Percentiles rank a stretch among this genome's conserved stretches.
Evolutionary conservation across 345 rosid species (phyloP).

Genomic region (Arabidopsis arenosa): DNA sequence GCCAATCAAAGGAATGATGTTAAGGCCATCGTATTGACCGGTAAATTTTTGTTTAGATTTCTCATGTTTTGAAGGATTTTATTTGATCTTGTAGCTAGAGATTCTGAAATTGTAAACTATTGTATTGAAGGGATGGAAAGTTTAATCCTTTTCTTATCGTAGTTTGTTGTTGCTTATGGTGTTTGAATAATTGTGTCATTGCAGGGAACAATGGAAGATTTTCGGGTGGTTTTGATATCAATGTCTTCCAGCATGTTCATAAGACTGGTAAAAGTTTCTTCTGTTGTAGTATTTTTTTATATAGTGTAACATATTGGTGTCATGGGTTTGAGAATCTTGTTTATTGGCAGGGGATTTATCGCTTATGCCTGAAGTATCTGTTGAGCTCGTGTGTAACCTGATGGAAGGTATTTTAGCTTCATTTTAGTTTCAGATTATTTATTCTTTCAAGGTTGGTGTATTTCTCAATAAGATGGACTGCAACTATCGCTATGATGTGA

Average conservation of each 20-base stretch:
- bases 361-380: conserved; percentile 78
- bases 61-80: background rate
- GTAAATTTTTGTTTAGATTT: conserved; percentile 43
- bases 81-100: conserved; percentile 2
- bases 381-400: conserved; percentile 70
- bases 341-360: conserved; percentile 73
- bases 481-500: background rate
- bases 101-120: conserved; percentile 12
- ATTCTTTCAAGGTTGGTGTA: background rate
- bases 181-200: conserved; percentile 16
- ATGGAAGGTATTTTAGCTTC: conserved; percentile 70
- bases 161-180: conserved; percentile 29
- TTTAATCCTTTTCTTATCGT: conserved; percentile 10
- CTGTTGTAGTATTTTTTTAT: background rate
- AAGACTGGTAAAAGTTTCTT: conserved; percentile 57
- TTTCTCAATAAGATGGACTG: conserved; percentile 9
- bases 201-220: conserved; percentile 85
- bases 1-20: conserved; percentile 79
- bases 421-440: background rate
- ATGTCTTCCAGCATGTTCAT: conserved; percentile 79
- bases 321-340: background rate
- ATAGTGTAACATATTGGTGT: background rate
- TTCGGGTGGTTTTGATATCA: conserved; percentile 92
- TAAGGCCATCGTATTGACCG: conserved; percentile 82
- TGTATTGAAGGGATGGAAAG: background rate